phyloP scores from a whole-genome alignment of 2,329 filamentous ascomycete genomes.

The Aspergillus bombycis region DNA sequence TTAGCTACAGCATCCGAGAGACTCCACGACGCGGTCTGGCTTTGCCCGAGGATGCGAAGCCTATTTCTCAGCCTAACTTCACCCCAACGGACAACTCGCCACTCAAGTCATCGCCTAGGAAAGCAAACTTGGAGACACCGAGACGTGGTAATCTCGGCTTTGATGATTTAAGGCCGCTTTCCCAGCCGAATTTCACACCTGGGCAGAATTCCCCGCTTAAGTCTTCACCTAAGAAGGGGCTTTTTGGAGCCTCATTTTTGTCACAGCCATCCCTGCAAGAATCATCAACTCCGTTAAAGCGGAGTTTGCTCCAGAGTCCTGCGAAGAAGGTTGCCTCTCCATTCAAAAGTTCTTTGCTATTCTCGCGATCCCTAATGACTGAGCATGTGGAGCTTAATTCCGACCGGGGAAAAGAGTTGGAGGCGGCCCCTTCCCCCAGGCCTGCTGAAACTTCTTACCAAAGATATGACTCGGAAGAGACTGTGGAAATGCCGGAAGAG shows the following conservation, averaged over 20 bases:
- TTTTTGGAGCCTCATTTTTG: constrained; percentile 40
- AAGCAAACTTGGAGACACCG: constrained; percentile 30
- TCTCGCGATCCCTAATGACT: constrained; percentile 17
- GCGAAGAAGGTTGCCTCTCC: constrained; percentile 47
- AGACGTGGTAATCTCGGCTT: constrained; percentile 17
- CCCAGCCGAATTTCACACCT: constrained; percentile 25
- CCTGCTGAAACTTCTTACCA: constrained; percentile 12
- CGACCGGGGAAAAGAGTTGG: constrained; percentile 1
- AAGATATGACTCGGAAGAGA: constrained; percentile 16
- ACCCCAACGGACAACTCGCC: constrained; percentile 40
- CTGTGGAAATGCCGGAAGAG: constrained; percentile 27
- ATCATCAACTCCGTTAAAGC: constrained; percentile 39
- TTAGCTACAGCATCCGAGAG: constrained; percentile 46
- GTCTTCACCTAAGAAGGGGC: constrained; percentile 27
- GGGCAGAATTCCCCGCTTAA: constrained; percentile 25
- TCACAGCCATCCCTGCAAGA: constrained; percentile 36
- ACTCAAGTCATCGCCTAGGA: constrained; percentile 49
- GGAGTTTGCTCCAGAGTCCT: constrained; percentile 45
- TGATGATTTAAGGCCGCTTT: constrained; percentile 6
- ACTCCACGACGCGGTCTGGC: constrained; percentile 42
- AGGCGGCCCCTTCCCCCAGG: constrained; percentile 4
- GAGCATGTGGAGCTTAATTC: constrained; percentile 6
- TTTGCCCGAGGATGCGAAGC: constrained; percentile 25
- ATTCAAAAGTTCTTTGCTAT: constrained; percentile 36
- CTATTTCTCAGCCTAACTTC: constrained; percentile 26